Percentiles rank a stretch among this genome's conserved stretches.
Conservation (phyloP, 306 rosid genomes). For the Sindora glabra region DNA sequence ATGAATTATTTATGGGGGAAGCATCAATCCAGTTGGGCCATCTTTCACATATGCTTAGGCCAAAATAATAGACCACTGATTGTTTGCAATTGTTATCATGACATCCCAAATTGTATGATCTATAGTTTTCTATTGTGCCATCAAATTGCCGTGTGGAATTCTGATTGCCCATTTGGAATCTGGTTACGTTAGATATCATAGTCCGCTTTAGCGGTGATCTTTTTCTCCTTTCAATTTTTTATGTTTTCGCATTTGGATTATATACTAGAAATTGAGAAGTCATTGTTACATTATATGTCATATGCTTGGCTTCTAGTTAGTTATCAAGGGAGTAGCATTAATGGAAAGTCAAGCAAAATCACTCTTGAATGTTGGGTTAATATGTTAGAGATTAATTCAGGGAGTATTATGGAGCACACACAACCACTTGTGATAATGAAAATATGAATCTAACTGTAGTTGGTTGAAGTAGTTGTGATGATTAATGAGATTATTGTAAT, state of each 20-base stretch:
- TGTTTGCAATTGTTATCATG: conserved; percentile 7
- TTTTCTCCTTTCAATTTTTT: neutral
- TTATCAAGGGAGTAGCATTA: conserved; percentile 5
- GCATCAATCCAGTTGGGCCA: no score
- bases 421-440: no score
- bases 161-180: conserved; percentile 18
- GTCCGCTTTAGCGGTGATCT: conserved; percentile 17
- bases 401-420: no score
- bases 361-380: neutral
- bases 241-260: conserved; percentile 24
- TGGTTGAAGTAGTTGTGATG: no score
- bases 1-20: no score
- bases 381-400: no score
- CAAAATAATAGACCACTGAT: no score
- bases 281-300: conserved; percentile 51
- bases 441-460: no score
- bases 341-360: neutral
- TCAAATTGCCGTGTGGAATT: conserved; percentile 37
- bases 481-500: no score
- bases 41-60: no score
- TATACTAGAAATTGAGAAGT: no score
- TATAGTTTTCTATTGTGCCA: conserved; percentile 12
- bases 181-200: conserved; percentile 18
- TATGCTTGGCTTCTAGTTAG: conserved; percentile 25
- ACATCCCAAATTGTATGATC: conserved; percentile 18